Base-by-base conservation (phyloP, 2,329 filamentous ascomycete genomes). In the Epichloe festucae region DNA sequence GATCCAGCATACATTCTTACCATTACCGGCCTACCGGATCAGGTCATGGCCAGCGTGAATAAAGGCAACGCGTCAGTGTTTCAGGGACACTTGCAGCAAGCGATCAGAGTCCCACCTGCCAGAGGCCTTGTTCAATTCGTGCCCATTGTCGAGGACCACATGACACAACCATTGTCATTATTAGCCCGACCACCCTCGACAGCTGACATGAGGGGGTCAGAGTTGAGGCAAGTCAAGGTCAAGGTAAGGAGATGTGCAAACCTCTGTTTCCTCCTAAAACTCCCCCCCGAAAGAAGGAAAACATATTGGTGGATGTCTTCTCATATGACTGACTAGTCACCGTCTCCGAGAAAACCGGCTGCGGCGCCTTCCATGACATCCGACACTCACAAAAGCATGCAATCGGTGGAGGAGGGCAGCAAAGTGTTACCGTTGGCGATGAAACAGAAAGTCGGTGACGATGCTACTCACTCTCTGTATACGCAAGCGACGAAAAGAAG, bases 1-100 rank as follows among this genome's bases (percentile, higher is more conserved):
- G 84, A 89, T 48, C 85, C 87, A 3, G 86, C 87, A 19, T 96
- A 95, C 62, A 77, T 83, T 54, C 73, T 95, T 61, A 84, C 80
- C 36, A 78, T 95, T 53, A 83, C 78, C 38, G 82, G 87, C 0
- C 73, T 93, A 10, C 75, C 85, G 1, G 74, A 74, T 11, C 77
- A 87, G 56, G 70, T 93, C 2, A 82, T 84, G 54, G 79, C 86
- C 0, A 77, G 81, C 3, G 87, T 81, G 49, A 95, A 95, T 69
- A 85, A 86, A 64, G 81, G 88, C 55, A 93, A 91, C 65, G 81
- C 87, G 1, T 75, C 77, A n/a, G 69, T 94, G 17, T 77, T 94
- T 3, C 87, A 93, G 62, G 74, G 73, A n/a, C 84, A 86, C 63
- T 77, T 95, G 65, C 74, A 81, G 14, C 84, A 88, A 23, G 74